Percentiles rank a stretch among this genome's conserved stretches.
phyloP scores from a whole-genome alignment of 139 green algal species.

The Coelastrella sp. region DNA sequence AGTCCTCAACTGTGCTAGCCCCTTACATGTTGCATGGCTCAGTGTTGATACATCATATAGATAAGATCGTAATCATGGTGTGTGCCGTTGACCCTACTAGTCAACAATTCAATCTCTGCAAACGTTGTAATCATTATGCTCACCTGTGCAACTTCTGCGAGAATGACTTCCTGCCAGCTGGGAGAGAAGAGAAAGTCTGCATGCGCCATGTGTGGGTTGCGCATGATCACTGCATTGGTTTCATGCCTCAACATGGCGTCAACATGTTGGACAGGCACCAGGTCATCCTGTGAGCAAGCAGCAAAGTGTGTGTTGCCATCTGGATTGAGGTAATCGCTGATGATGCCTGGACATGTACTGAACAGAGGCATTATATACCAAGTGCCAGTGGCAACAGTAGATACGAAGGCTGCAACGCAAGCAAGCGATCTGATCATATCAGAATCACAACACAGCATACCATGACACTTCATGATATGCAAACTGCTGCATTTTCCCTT shows the following conservation, averaged over 20 bases:
- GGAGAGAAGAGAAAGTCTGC: constrained; percentile 41
- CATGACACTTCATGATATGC: neutral
- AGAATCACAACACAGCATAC: neutral
- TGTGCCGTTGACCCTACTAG: no score
- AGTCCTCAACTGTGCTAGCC: no score
- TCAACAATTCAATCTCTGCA: neutral
- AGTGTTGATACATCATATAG: no score
- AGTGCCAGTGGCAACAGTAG: no score
- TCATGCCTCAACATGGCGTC: constrained; percentile 29
- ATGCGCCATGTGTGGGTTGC: constrained; percentile 22
- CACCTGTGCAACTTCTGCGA: constrained; percentile 28
- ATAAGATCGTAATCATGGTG: no score
- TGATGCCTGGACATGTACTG: no score
- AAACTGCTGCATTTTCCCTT: neutral
- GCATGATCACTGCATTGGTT: neutral
- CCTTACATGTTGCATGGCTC: no score
- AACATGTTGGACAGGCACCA: constrained; percentile 43
- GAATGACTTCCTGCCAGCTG: constrained; percentile 21
- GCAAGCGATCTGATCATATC: no score
- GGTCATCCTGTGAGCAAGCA: constrained; percentile 9
- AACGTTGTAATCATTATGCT: neutral
- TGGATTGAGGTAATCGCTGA: no score
- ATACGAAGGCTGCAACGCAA: no score
- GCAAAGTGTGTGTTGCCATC: no score
- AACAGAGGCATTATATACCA: no score